These are phyloP conservation scores for Mycena citricolor DNA, from an alignment of 1,284 basidiomycete genomes.

Conservation along the genomic window DNA sequence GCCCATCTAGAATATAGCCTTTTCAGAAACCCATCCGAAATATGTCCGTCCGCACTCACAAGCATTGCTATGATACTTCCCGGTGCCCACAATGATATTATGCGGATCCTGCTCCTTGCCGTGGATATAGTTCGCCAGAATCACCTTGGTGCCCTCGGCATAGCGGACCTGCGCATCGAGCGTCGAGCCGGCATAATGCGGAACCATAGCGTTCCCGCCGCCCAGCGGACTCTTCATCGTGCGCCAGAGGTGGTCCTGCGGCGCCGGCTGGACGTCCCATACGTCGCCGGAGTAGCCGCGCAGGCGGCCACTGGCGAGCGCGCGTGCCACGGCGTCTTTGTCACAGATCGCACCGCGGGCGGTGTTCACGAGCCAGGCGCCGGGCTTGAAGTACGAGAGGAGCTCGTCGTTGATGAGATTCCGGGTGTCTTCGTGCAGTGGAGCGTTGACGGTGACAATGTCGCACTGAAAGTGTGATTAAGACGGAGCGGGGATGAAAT, in stretches of 20 bases:
- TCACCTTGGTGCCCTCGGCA: slow-evolving; percentile 77
- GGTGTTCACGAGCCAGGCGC: slow-evolving; percentile 91
- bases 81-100: slow-evolving; percentile 77
- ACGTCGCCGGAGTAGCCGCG: slow-evolving; percentile 58
- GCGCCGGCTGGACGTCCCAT: slow-evolving; percentile 83
- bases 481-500: not conserved
- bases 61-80: slow-evolving; percentile 64
- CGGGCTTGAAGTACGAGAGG: slow-evolving; percentile 88
- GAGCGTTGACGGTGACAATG: slow-evolving; percentile 87
- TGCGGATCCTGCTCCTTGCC: slow-evolving; percentile 70
- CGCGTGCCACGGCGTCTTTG: slow-evolving; percentile 76
- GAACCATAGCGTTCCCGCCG: slow-evolving; percentile 85
- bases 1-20: too few species aligned
- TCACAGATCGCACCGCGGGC: slow-evolving; percentile 93
- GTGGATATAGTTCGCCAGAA: slow-evolving; percentile 77
- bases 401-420: slow-evolving; percentile 83
- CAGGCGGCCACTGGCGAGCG: slow-evolving; percentile 79
- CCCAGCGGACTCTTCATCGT: slow-evolving; percentile 79
- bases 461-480: slow-evolving; percentile 51
- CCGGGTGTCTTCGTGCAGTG: slow-evolving; percentile 85
- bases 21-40: too few species aligned
- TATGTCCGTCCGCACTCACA: too few species aligned
- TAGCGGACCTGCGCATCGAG: slow-evolving; percentile 92
- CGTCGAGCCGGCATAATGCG: slow-evolving; percentile 87
- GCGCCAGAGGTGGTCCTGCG: slow-evolving; percentile 85